Evolutionary conservation across 495 filamentous ascomycete species (phyloP), one percentile per base, ranked within the genome.

Genomic region (Podospora fimiseda): DNA sequence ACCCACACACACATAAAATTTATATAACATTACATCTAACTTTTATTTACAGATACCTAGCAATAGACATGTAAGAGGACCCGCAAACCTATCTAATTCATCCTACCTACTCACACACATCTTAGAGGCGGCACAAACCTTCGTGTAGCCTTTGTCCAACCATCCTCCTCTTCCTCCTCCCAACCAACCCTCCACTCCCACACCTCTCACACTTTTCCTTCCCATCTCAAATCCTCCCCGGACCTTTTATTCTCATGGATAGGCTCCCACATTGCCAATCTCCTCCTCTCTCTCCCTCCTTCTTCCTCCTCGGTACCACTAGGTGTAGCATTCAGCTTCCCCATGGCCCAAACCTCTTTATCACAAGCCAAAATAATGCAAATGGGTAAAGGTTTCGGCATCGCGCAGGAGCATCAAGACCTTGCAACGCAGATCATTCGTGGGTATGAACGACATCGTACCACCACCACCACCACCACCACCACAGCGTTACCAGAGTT

Each of bases 371-470:
- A 82, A 4, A 68, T 94, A 37, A 89, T 90, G 85, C 79, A 85
- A 5, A 91, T 91, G 88, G 89, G 89, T 23, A 92, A 94, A 70
- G 89, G 89, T 19, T 94, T 92, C 57, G 82, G 85, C 23, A 86
- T 92, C 41, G 83, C 80, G 0, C 82, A 82, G 2, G 78, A n/a
- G n/a, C n/a, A 86, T 38, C 73, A 89, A 20, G 81, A 92, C 56
- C 80, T 94, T 13, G 83, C 80, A 9, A 77, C 80, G 15, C 83
- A 88, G 52, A 73, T 94, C 11, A 62, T 81, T 1, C 68, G 72
- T 38, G 88, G 87, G 1, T 92, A 92, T 60, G 80, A 84, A 49
- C 70, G 75, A 40, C 66, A 65, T 16, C 65, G 60, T 51, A 58
- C 57, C 6, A 69, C 71, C 30, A 69, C 74, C 18, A 68, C 90